These are phyloP conservation scores for Plenodomus biglobosus DNA, from an alignment of 2,329 filamentous ascomycete species.

Conservation along the genomic window DNA sequence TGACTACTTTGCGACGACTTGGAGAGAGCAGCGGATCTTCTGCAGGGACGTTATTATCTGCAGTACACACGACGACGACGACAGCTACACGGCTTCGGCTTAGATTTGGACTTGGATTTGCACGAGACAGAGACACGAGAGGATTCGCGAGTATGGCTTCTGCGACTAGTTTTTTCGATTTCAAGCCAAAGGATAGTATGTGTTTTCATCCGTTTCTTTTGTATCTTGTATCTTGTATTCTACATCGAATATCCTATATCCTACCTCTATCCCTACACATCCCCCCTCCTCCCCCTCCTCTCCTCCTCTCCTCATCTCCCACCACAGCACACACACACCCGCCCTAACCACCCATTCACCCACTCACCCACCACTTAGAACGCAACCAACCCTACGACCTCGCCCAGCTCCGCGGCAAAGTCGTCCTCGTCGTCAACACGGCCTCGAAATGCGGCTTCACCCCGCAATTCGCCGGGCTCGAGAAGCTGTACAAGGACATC, in stretches of 20 bases:
- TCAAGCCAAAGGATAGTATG: constrained; percentile 79
- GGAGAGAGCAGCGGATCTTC: no score
- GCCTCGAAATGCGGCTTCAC: constrained; percentile 99
- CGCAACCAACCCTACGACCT: constrained; percentile 73
- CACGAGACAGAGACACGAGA: no score
- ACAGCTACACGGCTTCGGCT: no score
- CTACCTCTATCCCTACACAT: no score
- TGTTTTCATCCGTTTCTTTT: constrained; percentile 18
- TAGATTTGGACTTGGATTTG: no score
- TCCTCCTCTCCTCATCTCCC: not conserved
- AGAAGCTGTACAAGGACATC: constrained; percentile 82
- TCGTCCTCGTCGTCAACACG: constrained; percentile 94
- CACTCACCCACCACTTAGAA: constrained; percentile 57
- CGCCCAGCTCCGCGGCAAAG: constrained; percentile 75
- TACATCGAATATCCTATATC: no score
- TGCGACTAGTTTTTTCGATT: constrained; percentile 76
- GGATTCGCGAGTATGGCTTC: constrained; percentile 60
- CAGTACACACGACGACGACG: no score
- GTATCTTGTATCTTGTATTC: not conserved
- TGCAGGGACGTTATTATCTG: no score
- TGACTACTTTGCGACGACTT: no score
- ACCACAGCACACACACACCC: not conserved
- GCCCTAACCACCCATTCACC: constrained; percentile 2
- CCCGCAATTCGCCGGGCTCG: constrained; percentile 87
- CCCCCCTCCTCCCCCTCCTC: not conserved